Percentiles rank a stretch among this genome's conserved stretches.
Evolutionary conservation across 805 yeast species (phyloP).

Genomic region (Candida loeiensis): DNA sequence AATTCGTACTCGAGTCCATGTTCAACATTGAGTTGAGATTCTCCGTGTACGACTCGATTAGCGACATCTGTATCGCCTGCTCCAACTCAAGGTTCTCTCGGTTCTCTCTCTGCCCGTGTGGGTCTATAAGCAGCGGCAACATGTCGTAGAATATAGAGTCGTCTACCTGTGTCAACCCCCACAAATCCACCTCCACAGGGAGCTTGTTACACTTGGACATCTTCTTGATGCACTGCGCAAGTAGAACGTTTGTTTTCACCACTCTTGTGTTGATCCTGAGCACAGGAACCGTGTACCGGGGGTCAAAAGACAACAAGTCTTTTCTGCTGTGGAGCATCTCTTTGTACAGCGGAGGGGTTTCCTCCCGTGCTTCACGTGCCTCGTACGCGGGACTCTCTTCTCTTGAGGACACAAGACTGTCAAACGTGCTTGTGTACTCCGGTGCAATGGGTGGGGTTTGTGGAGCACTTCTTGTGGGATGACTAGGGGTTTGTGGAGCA

Average conservation of each 20-base stretch:
- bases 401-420: neutral
- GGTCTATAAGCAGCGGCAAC: slow-evolving; percentile 19
- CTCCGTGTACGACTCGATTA: slow-evolving; percentile 7
- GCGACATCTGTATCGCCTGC: neutral
- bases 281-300: slow-evolving; percentile 20
- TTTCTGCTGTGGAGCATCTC: slow-evolving; percentile 18
- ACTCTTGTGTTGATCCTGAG: slow-evolving; percentile 21
- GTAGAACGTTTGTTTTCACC: slow-evolving; percentile 16
- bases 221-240: slow-evolving; percentile 18
- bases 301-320: slow-evolving; percentile 24
- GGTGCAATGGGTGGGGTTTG: neutral
- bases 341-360: slow-evolving; percentile 17
- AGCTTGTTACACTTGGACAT: slow-evolving; percentile 16
- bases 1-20: slow-evolving; percentile 4
- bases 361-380: neutral
- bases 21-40: slow-evolving; percentile 2
- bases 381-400: neutral
- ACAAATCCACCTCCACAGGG: slow-evolving; percentile 18
- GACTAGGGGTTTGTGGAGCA: neutral
- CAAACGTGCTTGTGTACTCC: neutral
- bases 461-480: neutral
- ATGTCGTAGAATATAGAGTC: slow-evolving; percentile 18
- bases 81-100: slow-evolving; percentile 5
- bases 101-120: slow-evolving; percentile 1
- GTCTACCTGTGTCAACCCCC: slow-evolving; percentile 22